A percentile compares a stretch with the other conserved stretches of the same genome.
Evolutionary conservation across 768 basidiomycete species (phyloP).

Genomic region (Lactifluus subvellereus): DNA sequence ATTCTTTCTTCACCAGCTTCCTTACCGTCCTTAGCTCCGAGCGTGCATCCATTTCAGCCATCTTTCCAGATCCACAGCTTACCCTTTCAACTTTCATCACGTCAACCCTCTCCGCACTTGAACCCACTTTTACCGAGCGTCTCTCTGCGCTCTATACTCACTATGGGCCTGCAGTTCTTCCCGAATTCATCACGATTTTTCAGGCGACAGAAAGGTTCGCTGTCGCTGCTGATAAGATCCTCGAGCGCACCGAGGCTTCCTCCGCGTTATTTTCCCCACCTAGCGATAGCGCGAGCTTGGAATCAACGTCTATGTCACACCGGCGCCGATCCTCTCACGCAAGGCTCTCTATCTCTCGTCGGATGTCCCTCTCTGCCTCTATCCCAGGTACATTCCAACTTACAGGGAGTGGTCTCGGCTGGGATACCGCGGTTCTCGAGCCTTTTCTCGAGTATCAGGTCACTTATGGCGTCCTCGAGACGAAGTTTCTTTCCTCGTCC

Average conservation of each 20-base stretch:
- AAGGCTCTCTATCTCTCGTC: conserved; percentile 28
- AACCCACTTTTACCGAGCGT: conserved; percentile 77
- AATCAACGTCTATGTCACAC: conserved; percentile 1
- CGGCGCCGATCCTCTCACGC: conserved; percentile 16
- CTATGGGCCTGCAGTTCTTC: conserved; percentile 56
- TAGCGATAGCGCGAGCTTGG: conserved; percentile 23
- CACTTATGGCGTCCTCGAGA: conserved; percentile 77
- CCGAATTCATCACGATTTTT: conserved; percentile 65
- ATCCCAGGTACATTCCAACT: conserved; percentile 5
- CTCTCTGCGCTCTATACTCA: conserved; percentile 64
- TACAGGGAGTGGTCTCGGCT: conserved; percentile 39
- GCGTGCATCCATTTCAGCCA: conserved; percentile 64
- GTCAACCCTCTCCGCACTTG: conserved; percentile 69
- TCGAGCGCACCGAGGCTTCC: conserved; percentile 51
- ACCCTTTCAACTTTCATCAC: conserved; percentile 80
- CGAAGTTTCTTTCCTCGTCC: conserved; percentile 55
- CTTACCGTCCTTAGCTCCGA: conserved; percentile 63
- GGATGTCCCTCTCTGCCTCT: conserved; percentile 28
- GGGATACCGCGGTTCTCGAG: conserved; percentile 91
- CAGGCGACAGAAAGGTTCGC: conserved; percentile 83
- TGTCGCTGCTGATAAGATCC: conserved; percentile 58
- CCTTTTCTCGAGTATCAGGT: conserved; percentile 90
- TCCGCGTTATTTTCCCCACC: conserved; percentile 16
- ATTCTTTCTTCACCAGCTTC: conserved; percentile 68
- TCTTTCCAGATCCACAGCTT: conserved; percentile 79